Evolutionary conservation across 2,329 filamentous ascomycete genomes (phyloP), one percentile per base, ranked within the genome.

Genomic region (Blumeriella jaapii): DNA sequence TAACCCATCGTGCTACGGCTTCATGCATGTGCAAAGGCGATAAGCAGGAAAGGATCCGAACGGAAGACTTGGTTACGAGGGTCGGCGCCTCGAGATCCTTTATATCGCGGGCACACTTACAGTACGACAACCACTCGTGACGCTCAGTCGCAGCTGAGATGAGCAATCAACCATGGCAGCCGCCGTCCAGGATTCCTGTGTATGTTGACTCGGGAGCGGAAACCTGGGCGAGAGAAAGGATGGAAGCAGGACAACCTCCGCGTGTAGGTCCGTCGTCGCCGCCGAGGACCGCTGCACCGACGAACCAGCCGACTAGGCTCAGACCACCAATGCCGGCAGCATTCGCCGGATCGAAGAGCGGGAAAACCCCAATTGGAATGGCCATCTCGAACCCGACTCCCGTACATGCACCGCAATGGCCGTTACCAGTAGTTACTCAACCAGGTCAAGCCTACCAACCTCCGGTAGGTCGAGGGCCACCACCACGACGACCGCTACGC

Each of bases 401-500:
- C n/a, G 11, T 14, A 13, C 69, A 62, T 31, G 59, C 65, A 31
- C 63, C 69, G 5, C 72, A 74, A 47, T 74, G 69, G 69, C 69
- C 71, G 10, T 51, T 74, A 24, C 54, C 60, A 14, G 49, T 39
- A 19, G 38, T 42, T 29, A 41, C 37, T 27, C 29, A 34, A 27
- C 37, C 39, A 30, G 42, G 45, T 29, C 39, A 63, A 34, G 59
- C 63, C 13, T 73, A 72, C 44, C 61, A 62, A 48, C 64, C 69
- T 34, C 65, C 68, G 11, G 57, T 63, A n/a, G 64, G 64, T 29
- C 60, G 61, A 41, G 63, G 64, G 22, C 59, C 64, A 24, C 63
- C 70, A 15, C 74, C 74, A 13, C 69, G 67, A 50, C 63, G 73
- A 43, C 74, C 74, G 7, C 70, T 70, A 8, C 65, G 74, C 23